A percentile compares a stretch with the other conserved stretches of the same genome.
Conservation (phyloP, 2,329 filamentous ascomycete species). For the Neofusicoccum cordaticola region DNA sequence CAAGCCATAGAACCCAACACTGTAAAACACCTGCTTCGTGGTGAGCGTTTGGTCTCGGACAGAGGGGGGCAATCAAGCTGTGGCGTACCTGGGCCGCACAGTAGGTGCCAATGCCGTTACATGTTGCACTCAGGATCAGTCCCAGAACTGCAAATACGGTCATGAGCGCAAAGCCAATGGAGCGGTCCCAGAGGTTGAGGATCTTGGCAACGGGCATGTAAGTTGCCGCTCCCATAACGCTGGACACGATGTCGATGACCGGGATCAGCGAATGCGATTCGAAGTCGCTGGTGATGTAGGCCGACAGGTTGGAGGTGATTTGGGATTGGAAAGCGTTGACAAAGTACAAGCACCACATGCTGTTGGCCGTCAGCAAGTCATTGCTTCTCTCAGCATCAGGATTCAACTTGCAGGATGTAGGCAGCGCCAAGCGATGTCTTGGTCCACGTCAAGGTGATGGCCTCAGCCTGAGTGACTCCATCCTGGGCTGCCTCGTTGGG, state of each 20-base stretch:
- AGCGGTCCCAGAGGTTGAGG: constrained; percentile 66
- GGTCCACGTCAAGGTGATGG: constrained; percentile 41
- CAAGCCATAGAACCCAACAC: constrained; percentile 57
- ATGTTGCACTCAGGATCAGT: constrained; percentile 59
- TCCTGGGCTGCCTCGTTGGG: background rate
- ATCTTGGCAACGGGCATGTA: constrained; percentile 67
- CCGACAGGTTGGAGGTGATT: constrained; percentile 33
- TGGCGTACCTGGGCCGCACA: constrained; percentile 49
- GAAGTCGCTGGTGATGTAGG: constrained; percentile 33
- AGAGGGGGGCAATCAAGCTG: too few relatives aligned
- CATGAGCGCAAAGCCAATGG: constrained; percentile 59
- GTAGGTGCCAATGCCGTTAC: constrained; percentile 58
- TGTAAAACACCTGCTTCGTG: constrained; percentile 41
- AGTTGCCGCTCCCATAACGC: constrained; percentile 49
- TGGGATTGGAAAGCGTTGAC: constrained; percentile 43
- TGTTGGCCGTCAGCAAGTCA: background rate
- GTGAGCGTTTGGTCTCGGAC: background rate
- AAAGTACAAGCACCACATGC: constrained; percentile 36
- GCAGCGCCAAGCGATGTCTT: constrained; percentile 35
- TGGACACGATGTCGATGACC: constrained; percentile 27
- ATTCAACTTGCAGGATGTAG: constrained; percentile 27
- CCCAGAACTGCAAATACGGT: constrained; percentile 51
- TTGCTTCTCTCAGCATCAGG: background rate
- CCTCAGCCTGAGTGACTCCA: constrained; percentile 40
- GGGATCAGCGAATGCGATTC: constrained; percentile 28